Base-by-base conservation (phyloP, 1,284 basidiomycete genomes). In the Trametes sp. region DNA sequence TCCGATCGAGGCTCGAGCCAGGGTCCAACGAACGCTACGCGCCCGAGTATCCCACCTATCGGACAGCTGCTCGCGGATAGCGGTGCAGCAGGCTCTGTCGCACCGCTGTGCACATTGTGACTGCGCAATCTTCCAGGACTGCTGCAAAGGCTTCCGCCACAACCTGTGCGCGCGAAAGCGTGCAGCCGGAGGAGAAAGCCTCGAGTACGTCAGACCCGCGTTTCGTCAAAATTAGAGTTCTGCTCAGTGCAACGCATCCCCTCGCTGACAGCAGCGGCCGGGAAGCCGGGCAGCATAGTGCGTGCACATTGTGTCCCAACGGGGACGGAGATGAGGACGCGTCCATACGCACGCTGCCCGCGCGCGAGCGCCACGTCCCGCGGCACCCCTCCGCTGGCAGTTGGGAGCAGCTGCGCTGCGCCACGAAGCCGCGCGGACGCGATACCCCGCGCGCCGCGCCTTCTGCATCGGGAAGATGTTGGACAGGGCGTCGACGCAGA, bases 401-500 rank as follows among this genome's bases (percentile, higher is more conserved):
- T 36, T 52, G 48, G 41, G 21, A 44, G 29, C 28, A 24, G 10
- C 13, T 24, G 38, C 7, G 24, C n/a, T 33, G 51, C 42, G 51
- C 57, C 57, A 59, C 51, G 51, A 54, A 53, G 57, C 10, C 33
- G 33, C n/a, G 19, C 26, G 51, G 23, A 9, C 14, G 31, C 33
- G 50, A 9, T 42, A 26, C 24, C 24, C 49, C n/a, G n/a, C n/a
- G n/a, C n/a, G n/a, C 8, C 48, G 26, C 16, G 14, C 41, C 46
- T 53, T 46, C 49, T 28, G 23, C 33, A 54, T 59, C 50, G 50
- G 29, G 57, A 53, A 54, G n/a, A 38, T 38, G 57, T 53, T 53
- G 44, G 51, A 52, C 24, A 54, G 35, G 24, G 35, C 33, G 41
- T 16, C 5, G 21, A 29, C 31, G 38, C 21, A 10, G n/a, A 26